These are phyloP conservation scores for Lentinus brumalis DNA, from an alignment of 768 basidiomycete genomes.

Conservation along the genomic window DNA sequence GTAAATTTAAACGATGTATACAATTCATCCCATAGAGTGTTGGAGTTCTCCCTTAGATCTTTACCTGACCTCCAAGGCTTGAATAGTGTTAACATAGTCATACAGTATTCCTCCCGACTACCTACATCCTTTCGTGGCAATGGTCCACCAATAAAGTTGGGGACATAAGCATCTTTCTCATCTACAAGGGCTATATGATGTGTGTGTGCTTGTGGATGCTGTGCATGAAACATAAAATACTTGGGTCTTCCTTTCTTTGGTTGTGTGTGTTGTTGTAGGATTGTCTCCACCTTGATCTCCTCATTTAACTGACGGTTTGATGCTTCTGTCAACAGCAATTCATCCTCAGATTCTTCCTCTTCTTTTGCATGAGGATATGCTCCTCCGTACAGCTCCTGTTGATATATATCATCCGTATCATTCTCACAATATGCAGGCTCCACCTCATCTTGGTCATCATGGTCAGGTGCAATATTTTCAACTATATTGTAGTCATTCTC, in stretches of 20 bases:
- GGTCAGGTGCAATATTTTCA: background rate
- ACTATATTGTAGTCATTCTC: background rate
- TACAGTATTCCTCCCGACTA: constrained; percentile 36
- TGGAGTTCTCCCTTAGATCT: constrained; percentile 26
- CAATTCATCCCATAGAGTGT: constrained; percentile 9
- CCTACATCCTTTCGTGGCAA: constrained; percentile 35
- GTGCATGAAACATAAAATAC: background rate
- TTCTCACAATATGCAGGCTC: background rate
- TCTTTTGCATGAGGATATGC: background rate
- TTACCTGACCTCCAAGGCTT: constrained; percentile 35
- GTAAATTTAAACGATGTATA: background rate
- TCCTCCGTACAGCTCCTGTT: background rate
- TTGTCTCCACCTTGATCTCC: background rate
- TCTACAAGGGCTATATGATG: background rate
- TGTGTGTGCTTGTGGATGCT: background rate
- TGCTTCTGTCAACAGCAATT: background rate
- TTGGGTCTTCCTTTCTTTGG: background rate
- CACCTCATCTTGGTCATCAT: no score
- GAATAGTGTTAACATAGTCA: constrained; percentile 37
- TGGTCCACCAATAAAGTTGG: constrained; percentile 34
- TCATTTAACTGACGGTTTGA: no score
- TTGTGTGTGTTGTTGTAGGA: background rate
- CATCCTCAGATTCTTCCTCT: background rate
- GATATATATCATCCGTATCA: background rate
- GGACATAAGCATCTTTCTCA: constrained; percentile 14